Conservation (phyloP, 2,329 filamentous ascomycete genomes). For the Leptodontidium sp. region DNA sequence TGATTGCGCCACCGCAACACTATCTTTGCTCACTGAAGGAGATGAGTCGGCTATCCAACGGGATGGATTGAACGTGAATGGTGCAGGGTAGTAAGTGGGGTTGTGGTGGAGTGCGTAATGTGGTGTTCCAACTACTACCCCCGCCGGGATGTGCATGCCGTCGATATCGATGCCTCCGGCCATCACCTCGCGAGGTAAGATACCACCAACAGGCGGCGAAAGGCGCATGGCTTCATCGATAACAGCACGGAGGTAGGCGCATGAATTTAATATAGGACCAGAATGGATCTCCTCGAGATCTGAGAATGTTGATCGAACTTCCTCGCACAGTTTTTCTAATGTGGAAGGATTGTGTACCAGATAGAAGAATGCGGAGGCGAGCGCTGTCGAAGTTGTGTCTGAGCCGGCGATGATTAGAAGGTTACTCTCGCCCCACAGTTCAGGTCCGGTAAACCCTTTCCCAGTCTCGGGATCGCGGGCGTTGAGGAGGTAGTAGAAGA, state of each 20-base stretch:
- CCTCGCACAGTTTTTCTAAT: conserved; percentile 44
- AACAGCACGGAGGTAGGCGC: conserved; percentile 53
- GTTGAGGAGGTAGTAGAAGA: conserved; percentile 76
- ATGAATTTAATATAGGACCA: conserved; percentile 43
- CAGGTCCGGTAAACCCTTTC: conserved; percentile 48
- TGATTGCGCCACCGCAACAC: conserved; percentile 33
- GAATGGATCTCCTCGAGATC: conserved; percentile 48
- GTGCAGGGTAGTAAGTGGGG: conserved; percentile 52
- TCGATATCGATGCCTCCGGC: conserved; percentile 39
- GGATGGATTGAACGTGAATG: conserved; percentile 53
- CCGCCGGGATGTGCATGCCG: conserved; percentile 47
- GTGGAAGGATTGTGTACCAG: conserved; percentile 47
- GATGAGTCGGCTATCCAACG: conserved; percentile 51
- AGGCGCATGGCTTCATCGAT: conserved; percentile 49
- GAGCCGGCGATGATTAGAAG: conserved; percentile 45
- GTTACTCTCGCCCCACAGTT: conserved; percentile 39
- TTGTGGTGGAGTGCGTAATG: conserved; percentile 56
- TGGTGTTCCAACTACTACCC: conserved; percentile 53
- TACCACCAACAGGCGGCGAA: conserved; percentile 42
- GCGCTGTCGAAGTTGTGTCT: conserved; percentile 50
- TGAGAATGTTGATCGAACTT: conserved; percentile 36
- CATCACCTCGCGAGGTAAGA: conserved; percentile 37
- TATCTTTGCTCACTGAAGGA: conserved; percentile 33
- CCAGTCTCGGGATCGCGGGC: conserved; percentile 76
- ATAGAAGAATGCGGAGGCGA: conserved; percentile 44